Percentiles rank a stretch among this genome's conserved stretches.
Conservation (phyloP, 2,329 filamentous ascomycete species). For the Plectosphaerella cucumerina region DNA sequence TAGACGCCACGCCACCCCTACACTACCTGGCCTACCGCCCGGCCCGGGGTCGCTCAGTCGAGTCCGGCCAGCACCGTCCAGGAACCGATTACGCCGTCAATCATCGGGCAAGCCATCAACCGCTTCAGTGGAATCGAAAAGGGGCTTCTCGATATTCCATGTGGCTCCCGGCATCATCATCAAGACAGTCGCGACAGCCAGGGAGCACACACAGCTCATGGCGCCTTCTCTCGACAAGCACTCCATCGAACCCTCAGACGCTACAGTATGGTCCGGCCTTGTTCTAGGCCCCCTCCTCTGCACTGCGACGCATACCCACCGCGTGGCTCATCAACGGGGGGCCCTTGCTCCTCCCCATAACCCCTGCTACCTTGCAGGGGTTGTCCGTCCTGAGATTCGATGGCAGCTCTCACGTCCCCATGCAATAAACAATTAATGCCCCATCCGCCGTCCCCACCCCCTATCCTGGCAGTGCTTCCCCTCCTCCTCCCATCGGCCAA, state of each 20-base stretch:
- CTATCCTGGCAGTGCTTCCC: neutral
- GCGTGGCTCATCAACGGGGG: constrained; percentile 1
- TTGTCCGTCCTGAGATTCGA: neutral
- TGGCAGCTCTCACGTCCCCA: neutral
- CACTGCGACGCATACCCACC: neutral
- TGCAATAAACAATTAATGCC: neutral
- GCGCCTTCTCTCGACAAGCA: neutral
- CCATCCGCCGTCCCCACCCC: neutral
- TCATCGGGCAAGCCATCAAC: neutral
- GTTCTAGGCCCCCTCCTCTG: neutral
- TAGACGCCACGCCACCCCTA: neutral
- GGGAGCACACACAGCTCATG: too few species aligned
- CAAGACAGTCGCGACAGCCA: neutral
- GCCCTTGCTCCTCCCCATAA: neutral
- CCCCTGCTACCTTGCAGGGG: constrained; percentile 1
- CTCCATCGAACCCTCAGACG: neutral
- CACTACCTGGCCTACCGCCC: neutral
- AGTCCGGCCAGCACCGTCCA: too few species aligned
- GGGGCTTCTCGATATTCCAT: too few species aligned
- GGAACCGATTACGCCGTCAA: too few species aligned
- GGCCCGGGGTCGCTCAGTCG: too few species aligned
- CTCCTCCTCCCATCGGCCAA: neutral
- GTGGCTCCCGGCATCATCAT: neutral
- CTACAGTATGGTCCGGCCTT: neutral
- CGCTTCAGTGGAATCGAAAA: too few species aligned